phyloP scores from a whole-genome alignment of 495 filamentous ascomycete species.

The Paragyromitra xinjiangensis region DNA sequence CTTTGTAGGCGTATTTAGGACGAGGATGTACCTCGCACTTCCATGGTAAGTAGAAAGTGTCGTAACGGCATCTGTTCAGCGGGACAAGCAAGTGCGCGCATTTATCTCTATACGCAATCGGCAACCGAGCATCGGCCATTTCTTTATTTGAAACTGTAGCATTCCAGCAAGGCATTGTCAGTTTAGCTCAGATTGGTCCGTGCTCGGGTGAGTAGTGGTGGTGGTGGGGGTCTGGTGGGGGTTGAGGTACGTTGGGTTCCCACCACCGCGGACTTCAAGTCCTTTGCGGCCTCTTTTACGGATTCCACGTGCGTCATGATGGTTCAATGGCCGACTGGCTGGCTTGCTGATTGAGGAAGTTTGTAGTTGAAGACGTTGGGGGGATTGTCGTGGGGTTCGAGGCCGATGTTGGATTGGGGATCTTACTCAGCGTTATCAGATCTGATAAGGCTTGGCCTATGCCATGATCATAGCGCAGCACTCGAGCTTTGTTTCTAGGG shows the following conservation, averaged over 20 bases:
- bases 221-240: background rate
- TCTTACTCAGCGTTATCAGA: conserved; percentile 44
- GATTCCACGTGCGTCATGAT: conserved; percentile 63
- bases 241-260: conserved; percentile 31
- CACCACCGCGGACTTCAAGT: conserved; percentile 58
- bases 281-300: conserved; percentile 66
- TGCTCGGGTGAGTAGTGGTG: background rate
- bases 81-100: conserved; percentile 95
- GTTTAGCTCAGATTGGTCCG: background rate
- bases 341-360: conserved; percentile 5
- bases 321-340: conserved; percentile 36
- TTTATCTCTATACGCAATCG: conserved; percentile 89
- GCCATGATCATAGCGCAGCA: conserved; percentile 8
- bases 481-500: conserved; percentile 16
- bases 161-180: conserved; percentile 19
- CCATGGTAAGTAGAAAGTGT: conserved; percentile 95
- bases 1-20: background rate
- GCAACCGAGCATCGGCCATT: conserved; percentile 90
- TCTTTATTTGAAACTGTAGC: conserved; percentile 78
- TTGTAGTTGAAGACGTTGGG: conserved; percentile 18
- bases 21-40: conserved; percentile 83
- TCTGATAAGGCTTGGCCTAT: conserved; percentile 29
- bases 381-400: conserved; percentile 36
- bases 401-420: conserved; percentile 18
- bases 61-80: conserved; percentile 89